Base-by-base conservation (phyloP, 805 yeast genomes). In the Metschnikowia rubicola region DNA sequence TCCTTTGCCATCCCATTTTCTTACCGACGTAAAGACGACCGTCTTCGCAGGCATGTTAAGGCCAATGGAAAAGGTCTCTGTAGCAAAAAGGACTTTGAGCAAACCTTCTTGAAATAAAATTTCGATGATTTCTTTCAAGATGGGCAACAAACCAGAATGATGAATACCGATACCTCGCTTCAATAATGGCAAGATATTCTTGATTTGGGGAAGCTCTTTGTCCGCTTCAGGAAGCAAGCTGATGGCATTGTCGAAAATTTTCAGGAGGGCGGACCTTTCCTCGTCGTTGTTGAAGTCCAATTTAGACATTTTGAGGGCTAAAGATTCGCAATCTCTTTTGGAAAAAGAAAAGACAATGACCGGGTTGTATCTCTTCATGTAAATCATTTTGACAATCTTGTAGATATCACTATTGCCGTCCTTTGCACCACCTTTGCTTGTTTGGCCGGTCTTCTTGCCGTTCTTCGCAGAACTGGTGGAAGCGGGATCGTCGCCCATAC, bases 31-130 rank as follows among this genome's bases (percentile, higher is more conserved):
- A 67, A 94, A 94, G 2, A 94, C 99, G 38, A 94, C 99, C 0
- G 99, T 94, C 61, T 94, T 94, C 10, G 99, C 98, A 59, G 99
- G 99, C 99, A 94, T 94, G 70, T 94, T 94, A 44, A 94, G 80
- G 43, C 99, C 99, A 71, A 94, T 94, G 10, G 98, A 91, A 64
- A 94, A 94, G 3, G 99, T 94, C 67, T 94, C 99, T 0, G 99
- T 94, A 4, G 99, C 99, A 70, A 94, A 94, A 47, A 94, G 72
- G 1, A 92, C 98, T 65, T 94, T 94, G 48, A 94, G 73, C 43
- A 92, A 80, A 10, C 99, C 99, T 72, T 94, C 98, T 68, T 94
- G 99, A 74, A 94, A 94, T 49, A 94, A 70, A 69, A 94, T 88
- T 73, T 94, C 99, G 61, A 91, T 91, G 50, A 92, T 94, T 67